phyloP scores from a whole-genome alignment of 352 stramenopile genomes.

The Phytophthora lateralis region DNA sequence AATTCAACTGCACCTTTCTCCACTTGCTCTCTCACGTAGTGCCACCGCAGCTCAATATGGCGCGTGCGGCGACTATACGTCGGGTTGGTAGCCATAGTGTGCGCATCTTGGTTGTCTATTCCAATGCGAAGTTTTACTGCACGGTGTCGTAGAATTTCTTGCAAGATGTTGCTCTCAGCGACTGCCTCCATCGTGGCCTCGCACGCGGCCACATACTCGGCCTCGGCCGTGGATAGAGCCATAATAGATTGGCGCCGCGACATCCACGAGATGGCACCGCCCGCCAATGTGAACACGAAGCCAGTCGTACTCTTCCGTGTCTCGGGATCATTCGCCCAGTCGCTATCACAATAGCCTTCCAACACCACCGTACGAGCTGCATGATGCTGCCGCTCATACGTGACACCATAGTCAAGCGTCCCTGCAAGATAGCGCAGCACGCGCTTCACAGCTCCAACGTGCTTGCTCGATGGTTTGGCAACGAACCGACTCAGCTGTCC shows the following conservation, averaged over 20 bases:
- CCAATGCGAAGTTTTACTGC: no score
- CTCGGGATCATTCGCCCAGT: slow-evolving; percentile 1
- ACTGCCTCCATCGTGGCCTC: background rate
- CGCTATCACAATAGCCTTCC: background rate
- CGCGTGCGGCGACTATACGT: no score
- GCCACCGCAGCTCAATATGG: no score
- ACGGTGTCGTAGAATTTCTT: no score
- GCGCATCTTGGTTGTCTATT: no score
- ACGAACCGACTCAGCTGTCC: background rate
- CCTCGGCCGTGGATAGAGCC: background rate
- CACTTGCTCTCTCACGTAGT: no score
- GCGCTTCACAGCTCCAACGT: background rate
- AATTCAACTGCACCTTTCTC: no score
- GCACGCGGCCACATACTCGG: background rate
- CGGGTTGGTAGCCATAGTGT: no score
- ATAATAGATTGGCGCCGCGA: background rate
- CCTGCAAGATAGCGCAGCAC: background rate
- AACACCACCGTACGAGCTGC: background rate
- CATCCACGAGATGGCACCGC: background rate
- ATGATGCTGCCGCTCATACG: background rate
- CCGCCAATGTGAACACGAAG: background rate
- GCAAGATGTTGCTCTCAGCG: no score
- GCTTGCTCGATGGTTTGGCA: background rate
- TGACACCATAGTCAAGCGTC: background rate
- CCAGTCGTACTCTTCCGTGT: background rate